Conservation (phyloP, 306 rosid genomes). For the Biancaea sappan region DNA sequence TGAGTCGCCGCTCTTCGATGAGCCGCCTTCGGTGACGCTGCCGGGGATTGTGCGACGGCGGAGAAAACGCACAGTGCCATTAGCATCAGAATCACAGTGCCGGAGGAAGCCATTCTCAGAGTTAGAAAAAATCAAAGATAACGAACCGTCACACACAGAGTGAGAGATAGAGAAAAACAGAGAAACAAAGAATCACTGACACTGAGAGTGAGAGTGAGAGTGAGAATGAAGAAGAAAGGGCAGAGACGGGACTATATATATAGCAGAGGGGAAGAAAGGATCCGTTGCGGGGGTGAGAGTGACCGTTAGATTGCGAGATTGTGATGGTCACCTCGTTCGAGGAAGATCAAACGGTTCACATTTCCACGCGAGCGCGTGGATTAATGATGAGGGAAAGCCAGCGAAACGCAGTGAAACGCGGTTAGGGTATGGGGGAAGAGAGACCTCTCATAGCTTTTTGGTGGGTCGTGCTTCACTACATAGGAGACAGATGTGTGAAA, state of each 20-base stretch:
- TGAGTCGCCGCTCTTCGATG: neutral
- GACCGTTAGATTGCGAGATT: slow-evolving; percentile 16
- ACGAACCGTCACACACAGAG: no score
- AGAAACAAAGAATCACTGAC: neutral
- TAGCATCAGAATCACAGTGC: neutral
- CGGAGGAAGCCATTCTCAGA: slow-evolving; percentile 27
- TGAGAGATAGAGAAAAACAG: neutral
- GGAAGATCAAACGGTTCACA: slow-evolving; percentile 26
- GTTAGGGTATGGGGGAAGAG: neutral
- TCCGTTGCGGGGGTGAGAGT: neutral
- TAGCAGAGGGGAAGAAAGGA: neutral
- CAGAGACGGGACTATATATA: slow-evolving; percentile 2
- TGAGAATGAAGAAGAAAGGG: neutral
- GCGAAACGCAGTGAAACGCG: slow-evolving; percentile 4
- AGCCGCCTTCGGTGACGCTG: slow-evolving; percentile 20
- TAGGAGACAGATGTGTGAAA: slow-evolving; percentile 3
- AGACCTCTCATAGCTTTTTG: no score
- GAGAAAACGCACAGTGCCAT: slow-evolving; percentile 24
- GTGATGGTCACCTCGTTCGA: neutral
- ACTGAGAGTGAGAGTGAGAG: neutral
- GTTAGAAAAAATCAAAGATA: neutral
- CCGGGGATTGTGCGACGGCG: slow-evolving; percentile 38
- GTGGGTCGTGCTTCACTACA: neutral
- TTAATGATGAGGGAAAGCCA: neutral
- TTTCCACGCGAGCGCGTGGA: neutral